Evolutionary conservation across 805 yeast genomes (phyloP), one percentile per base, ranked within the genome.

Genomic region (Candida ovalis): DNA sequence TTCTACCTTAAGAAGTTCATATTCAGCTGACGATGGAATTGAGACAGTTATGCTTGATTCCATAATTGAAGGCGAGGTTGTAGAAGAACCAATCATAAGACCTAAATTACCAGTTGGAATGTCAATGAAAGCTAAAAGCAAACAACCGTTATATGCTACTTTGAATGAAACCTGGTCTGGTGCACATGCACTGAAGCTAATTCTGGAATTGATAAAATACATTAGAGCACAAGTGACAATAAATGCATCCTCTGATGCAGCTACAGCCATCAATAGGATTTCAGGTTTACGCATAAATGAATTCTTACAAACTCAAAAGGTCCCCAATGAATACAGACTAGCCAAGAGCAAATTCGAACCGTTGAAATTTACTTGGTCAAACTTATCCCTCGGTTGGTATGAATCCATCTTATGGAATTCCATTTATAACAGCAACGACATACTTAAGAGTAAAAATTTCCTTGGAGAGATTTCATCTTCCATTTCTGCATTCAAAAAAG

Each of bases 381-480:
- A 68, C 45, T 59, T 73, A 22, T 81, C 88, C 0, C 67, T 86
- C 22, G 91, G 90, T 0, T 88, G 96, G 96, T 87, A 87, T 63
- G 73, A 76, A 36, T 75, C 86, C 4, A 68, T 85, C 9, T 57
- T 87, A 23, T 85, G 87, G 82, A 80, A 82, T 1, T 67, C 71
- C 28, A 74, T 85, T 0, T 85, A 73, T 55, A 54, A 62, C 21
- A 65, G 58, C 44, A 64, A 69, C 49, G 72, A 76, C 17, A 62
- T 73, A 44, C 68, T 68, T 27, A 50, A 54, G 45, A 30, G 55
- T 10, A 64, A 53, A 40, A 57, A 54, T 15, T 36, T 59, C 22
- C 60, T 77, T 2, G 60, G 66, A 13, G 70, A 71, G 24, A 64
- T 77, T 56, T 60, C 63, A 17, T 52, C 58, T 8, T 59, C 71